Base-by-base conservation (phyloP, 1,284 basidiomycete genomes). In the Pascua guehoae region DNA sequence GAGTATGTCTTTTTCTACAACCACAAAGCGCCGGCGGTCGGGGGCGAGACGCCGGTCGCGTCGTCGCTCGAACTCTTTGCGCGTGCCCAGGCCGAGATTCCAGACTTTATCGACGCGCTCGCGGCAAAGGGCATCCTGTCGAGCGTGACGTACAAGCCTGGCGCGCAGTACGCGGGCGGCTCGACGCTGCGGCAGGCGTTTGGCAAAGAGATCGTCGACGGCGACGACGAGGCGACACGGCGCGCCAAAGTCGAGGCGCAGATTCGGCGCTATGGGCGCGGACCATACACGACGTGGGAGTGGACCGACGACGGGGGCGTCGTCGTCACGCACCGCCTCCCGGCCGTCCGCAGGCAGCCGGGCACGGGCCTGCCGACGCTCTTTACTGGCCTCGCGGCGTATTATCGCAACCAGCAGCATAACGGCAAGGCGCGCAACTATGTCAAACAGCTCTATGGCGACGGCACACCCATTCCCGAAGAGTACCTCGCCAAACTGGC, bases 1-100 rank as follows among this genome's bases (percentile, higher is more conserved):
- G 53, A 50, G 41, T 56, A 62, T 43, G 50, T 64, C 42, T 51
- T 58, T 54, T 64, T 64, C 60, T 56, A 58, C 43, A 48, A 48
- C 7, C 54, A 60, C 47, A 36, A 32, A 4, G 49, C 53, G 8
- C 40, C 56, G 7, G 12, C 17, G 12, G 41, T 43, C 9, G 59
- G 62, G 4, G 62, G 62, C 15, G 60, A 64, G 52, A 62, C 62
- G 40, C 62, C 62, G 5, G 32, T 64, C 24, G 42, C 50, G 1
- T 56, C 53, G 7, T 53, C 49, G 9, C 49, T 57, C 24, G 62
- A 64, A 44, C 47, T 64, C 12, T 64, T 57, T 32, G 32, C 15
- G 4, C 62, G 59, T 9, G 53, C 53, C 0, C 40, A 58, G 12
- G 51, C 41, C 10, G 60, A 64, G 49, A 41, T 64, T 7, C 62